Conservation (phyloP, 1,139 yeast species). For the Pichia sp. region DNA sequence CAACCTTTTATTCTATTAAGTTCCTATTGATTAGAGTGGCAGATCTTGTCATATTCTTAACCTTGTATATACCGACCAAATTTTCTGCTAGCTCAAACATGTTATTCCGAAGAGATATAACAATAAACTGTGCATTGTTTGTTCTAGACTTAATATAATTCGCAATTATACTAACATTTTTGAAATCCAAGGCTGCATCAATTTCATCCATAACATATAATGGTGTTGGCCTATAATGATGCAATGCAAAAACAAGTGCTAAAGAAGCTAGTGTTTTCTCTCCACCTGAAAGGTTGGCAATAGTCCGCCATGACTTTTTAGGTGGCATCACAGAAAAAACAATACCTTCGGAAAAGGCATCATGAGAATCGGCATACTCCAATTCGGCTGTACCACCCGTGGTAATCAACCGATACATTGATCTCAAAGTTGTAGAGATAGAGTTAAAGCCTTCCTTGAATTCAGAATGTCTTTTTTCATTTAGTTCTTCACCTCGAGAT, state of each 20-base stretch:
- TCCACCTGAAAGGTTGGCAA: slow-evolving; percentile 93
- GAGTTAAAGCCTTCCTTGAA: slow-evolving; percentile 89
- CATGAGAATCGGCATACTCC: slow-evolving; percentile 90
- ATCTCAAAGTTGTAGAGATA: slow-evolving; percentile 83
- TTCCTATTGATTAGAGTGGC: slow-evolving; percentile 68
- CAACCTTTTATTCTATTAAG: slow-evolving; percentile 13
- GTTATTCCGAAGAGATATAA: slow-evolving; percentile 88
- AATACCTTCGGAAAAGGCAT: slow-evolving; percentile 97
- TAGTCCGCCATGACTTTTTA: slow-evolving; percentile 94
- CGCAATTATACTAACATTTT: slow-evolving; percentile 96
- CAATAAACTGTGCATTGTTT: slow-evolving; percentile 93
- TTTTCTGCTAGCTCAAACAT: slow-evolving; percentile 97
- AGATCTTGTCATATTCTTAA: slow-evolving; percentile 82
- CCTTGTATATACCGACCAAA: slow-evolving; percentile 92
- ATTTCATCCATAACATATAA: slow-evolving; percentile 98
- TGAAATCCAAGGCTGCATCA: slow-evolving; percentile 96
- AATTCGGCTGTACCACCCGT: slow-evolving; percentile 99
- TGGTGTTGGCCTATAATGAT: slow-evolving; percentile 95
- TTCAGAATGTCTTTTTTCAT: slow-evolving; percentile 71
- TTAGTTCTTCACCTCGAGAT: slow-evolving; percentile 58
- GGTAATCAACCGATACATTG: slow-evolving; percentile 97
- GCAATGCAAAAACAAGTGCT: slow-evolving; percentile 94
- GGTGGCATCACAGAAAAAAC: slow-evolving; percentile 99
- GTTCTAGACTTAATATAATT: slow-evolving; percentile 94
- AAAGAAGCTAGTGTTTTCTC: slow-evolving; percentile 93